Conservation (phyloP, 2,329 filamentous ascomycete species). For the Fusarium temperatum region DNA sequence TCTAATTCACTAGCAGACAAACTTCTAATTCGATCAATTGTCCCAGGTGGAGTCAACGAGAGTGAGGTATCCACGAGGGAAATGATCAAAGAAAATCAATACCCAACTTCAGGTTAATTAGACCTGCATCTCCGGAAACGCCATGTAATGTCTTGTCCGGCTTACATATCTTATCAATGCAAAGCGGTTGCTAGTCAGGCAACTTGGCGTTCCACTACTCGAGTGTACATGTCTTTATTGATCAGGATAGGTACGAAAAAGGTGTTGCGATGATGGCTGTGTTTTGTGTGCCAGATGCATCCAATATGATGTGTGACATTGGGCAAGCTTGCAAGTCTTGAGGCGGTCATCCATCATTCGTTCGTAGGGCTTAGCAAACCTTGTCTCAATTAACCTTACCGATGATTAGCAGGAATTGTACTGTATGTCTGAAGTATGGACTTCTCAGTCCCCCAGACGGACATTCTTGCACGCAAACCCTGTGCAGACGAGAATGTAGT, state of each 20-base stretch:
- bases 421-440: constrained; percentile 3
- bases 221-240: not conserved
- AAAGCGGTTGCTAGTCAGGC: not conserved
- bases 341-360: constrained; percentile 1
- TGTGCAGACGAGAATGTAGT: constrained; percentile 12
- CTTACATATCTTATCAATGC: not conserved
- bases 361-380: constrained; percentile 16
- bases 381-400: constrained; percentile 1
- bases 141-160: not conserved
- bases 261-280: constrained; percentile 7
- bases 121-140: constrained; percentile 8
- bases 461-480: constrained; percentile 1
- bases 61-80: constrained; percentile 10
- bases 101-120: not conserved
- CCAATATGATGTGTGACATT: not conserved
- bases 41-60: constrained; percentile 7
- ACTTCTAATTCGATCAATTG: not conserved
- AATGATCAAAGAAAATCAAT: constrained; percentile 16
- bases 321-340: not conserved
- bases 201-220: not conserved
- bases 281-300: not conserved
- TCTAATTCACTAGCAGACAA: not conserved
- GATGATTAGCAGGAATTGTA: not conserved
- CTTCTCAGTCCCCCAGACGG: not conserved
- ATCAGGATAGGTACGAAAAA: constrained; percentile 9